Evolutionary conservation across 1,284 basidiomycete genomes (phyloP), one percentile per base, ranked within the genome.

Genomic region (Ceratobasidium sp.): DNA sequence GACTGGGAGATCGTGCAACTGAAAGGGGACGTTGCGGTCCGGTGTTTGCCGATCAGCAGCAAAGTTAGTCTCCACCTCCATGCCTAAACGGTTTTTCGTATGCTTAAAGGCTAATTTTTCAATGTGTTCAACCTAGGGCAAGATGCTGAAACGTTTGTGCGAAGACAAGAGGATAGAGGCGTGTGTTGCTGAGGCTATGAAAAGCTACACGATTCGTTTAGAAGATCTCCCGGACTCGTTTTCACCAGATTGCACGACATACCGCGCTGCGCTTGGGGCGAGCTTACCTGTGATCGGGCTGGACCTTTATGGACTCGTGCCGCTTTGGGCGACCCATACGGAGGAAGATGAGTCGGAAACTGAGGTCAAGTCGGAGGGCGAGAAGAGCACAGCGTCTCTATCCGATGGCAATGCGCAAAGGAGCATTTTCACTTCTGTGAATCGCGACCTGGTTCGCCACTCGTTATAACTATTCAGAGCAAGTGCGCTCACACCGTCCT

Each of bases 121-220:
- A 30, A 60, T 45, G 39, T 23, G 30, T 26, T 23, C n/a, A 36
- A 26, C 45, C 2, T 45, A 70, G 67, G 67, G 67, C 23, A 70
- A 70, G n/a, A 34, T 70, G 41, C 43, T 70, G 41, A 70, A 70
- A 50, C 67, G 67, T 32, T 21, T 70, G 18, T 70, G 67, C 30
- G 67, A 70, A 32, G 67, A 70, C 32, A 58, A 59, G 32, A 58
- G 67, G 41, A 70, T 70, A n/a, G 67, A 70, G 53, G 16, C 23
- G 21, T 50, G 43, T 30, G 67, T 70, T 23, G 53, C 55, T 18
- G 67, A 70, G 26, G 67, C 67, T 12, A 58, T 70, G 67, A 70
- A 39, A 30, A 10, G 28, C 16, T 55, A 70, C 32, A 28, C 67
- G 30, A 70, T 58, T 14, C 67, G 55, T n/a, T 45, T 70, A 12